Evolutionary conservation across 768 basidiomycete genomes (phyloP).

Genomic region (Trametes meyenii): DNA sequence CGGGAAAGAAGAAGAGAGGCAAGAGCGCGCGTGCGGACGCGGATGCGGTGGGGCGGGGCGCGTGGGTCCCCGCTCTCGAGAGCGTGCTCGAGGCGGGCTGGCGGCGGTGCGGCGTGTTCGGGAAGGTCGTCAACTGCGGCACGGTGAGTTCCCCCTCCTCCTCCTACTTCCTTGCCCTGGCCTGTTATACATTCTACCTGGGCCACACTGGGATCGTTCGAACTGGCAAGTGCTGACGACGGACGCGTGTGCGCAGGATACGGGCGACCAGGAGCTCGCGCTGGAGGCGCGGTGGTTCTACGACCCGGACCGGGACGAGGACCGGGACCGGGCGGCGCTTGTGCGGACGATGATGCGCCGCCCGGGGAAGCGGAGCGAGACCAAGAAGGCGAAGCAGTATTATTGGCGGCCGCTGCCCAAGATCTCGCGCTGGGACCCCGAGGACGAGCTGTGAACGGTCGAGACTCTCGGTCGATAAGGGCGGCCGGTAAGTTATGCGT

Average conservation of each 20-base stretch:
- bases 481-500: neutral
- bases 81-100: slow-evolving; percentile 50
- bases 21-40: slow-evolving; percentile 11
- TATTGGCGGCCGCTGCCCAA: slow-evolving; percentile 78
- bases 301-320: slow-evolving; percentile 69
- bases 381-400: slow-evolving; percentile 86
- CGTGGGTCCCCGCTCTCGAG: slow-evolving; percentile 53
- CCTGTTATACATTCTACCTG: neutral
- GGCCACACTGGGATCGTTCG: neutral
- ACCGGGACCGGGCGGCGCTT: slow-evolving; percentile 68
- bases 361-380: slow-evolving; percentile 71
- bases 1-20: slow-evolving; percentile 36
- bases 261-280: slow-evolving; percentile 45
- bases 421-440: slow-evolving; percentile 73
- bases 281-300: slow-evolving; percentile 77
- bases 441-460: slow-evolving; percentile 49
- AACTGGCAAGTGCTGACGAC: slow-evolving; percentile 3
- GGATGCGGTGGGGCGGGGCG: slow-evolving; percentile 20
- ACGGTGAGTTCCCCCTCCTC: slow-evolving; percentile 42
- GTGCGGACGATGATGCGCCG: slow-evolving; percentile 76
- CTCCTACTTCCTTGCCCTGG: neutral
- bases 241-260: slow-evolving; percentile 33
- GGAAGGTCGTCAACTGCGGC: slow-evolving; percentile 67
- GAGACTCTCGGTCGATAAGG: no score
- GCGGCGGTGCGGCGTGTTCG: slow-evolving; percentile 63